phyloP scores from a whole-genome alignment of 495 filamentous ascomycete species.

The Xylaria intraflava region DNA sequence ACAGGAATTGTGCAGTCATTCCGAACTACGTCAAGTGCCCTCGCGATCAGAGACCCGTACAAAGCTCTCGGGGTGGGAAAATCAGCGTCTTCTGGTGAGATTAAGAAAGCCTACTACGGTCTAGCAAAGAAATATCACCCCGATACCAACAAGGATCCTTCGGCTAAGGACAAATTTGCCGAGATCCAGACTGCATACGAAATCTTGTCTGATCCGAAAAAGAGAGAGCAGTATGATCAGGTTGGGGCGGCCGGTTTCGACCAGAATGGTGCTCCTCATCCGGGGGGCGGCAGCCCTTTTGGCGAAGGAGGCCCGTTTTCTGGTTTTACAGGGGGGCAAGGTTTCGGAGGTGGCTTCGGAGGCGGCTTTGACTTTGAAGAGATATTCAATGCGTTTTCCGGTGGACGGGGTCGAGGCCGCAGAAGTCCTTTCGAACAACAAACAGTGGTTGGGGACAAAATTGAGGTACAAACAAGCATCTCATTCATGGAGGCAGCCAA shows the following conservation, averaged over 20 bases:
- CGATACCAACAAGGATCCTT: slow-evolving; percentile 91
- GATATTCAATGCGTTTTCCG: slow-evolving; percentile 81
- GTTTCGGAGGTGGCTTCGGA: slow-evolving; percentile 63
- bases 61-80: slow-evolving; percentile 76
- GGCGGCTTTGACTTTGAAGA: slow-evolving; percentile 91
- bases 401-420: slow-evolving; percentile 53
- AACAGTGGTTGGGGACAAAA: slow-evolving; percentile 80
- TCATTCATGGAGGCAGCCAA: slow-evolving; percentile 96
- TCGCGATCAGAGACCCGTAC: slow-evolving; percentile 74
- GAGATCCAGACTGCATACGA: slow-evolving; percentile 92
- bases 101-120: slow-evolving; percentile 98
- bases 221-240: slow-evolving; percentile 83
- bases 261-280: slow-evolving; percentile 63
- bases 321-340: slow-evolving; percentile 52
- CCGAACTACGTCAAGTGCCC: slow-evolving; percentile 58
- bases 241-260: slow-evolving; percentile 88
- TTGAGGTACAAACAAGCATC: slow-evolving; percentile 86
- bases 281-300: slow-evolving; percentile 52
- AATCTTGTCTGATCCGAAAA: slow-evolving; percentile 81
- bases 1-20: slow-evolving; percentile 51
- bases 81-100: slow-evolving; percentile 71
- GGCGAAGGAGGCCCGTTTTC: slow-evolving; percentile 59
- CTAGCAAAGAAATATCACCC: slow-evolving; percentile 98
- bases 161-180: slow-evolving; percentile 86
- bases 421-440: slow-evolving; percentile 62